Percentiles rank a stretch among this genome's conserved stretches.
phyloP scores from a whole-genome alignment of 1,139 yeast species.

The Scheffersomyces segobiensis region DNA sequence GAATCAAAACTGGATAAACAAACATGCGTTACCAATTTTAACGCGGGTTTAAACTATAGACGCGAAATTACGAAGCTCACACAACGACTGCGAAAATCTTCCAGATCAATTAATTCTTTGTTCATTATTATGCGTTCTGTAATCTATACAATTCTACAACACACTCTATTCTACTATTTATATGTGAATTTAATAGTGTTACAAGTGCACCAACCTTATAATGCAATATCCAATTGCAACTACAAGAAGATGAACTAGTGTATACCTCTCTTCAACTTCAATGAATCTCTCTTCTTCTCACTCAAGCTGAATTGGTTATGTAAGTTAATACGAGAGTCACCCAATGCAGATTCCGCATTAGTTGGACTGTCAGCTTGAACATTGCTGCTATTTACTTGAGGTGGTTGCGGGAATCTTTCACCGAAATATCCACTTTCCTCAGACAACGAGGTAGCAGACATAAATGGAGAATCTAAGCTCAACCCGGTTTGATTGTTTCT shows the following conservation, averaged over 20 bases:
- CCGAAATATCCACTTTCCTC: constrained; percentile 37
- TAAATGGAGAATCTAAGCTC: constrained; percentile 45
- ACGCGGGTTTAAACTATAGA: background rate
- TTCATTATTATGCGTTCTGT: too few species aligned
- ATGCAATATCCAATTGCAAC: background rate
- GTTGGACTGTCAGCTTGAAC: constrained; percentile 8
- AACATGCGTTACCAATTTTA: too few species aligned
- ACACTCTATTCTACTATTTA: background rate
- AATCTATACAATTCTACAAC: too few species aligned
- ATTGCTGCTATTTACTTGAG: constrained; percentile 10
- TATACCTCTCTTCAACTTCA: constrained; percentile 50
- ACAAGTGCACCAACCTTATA: background rate
- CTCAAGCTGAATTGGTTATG: constrained; percentile 38
- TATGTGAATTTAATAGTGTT: background rate
- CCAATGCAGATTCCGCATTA: constrained; percentile 7
- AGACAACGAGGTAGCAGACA: constrained; percentile 42
- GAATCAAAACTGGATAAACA: too few species aligned
- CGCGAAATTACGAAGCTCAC: background rate
- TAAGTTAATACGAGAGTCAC: constrained; percentile 20
- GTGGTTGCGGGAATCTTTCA: constrained; percentile 16
- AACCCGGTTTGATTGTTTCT: constrained; percentile 12
- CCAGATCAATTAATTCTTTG: background rate
- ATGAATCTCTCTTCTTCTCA: constrained; percentile 50
- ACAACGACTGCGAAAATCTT: background rate
- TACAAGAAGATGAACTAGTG: constrained; percentile 21